phyloP scores from a whole-genome alignment of 441 rosid species.

The Populus hybrid region DNA sequence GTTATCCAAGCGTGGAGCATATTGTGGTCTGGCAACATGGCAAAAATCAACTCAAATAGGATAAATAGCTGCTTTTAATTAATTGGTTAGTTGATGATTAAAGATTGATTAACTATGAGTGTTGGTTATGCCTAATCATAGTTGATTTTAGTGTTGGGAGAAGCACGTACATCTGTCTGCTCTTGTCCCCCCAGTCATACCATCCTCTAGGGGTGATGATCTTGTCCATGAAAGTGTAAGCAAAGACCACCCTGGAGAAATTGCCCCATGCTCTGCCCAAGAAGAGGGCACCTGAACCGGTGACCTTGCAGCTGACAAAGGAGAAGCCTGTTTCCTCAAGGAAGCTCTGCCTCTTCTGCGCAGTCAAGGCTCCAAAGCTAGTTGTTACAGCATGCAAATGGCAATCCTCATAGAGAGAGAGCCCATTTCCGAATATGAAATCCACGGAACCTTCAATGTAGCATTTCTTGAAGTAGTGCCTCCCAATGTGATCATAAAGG shows the following conservation, averaged over 20 bases:
- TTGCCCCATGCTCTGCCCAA: conserved; percentile 70
- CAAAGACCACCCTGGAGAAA: conserved; percentile 55
- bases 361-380: conserved; percentile 51
- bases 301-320: conserved; percentile 54
- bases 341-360: conserved; percentile 51
- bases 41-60: not conserved
- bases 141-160: not conserved
- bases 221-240: conserved; percentile 51
- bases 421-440: conserved; percentile 44
- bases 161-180: conserved; percentile 37
- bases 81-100: not conserved
- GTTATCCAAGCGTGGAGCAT: not conserved
- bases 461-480: conserved; percentile 50
- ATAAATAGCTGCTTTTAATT: not conserved
- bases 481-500: conserved; percentile 45
- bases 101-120: not conserved
- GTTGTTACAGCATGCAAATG: conserved; percentile 48
- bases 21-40: not conserved
- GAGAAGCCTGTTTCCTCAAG: conserved; percentile 61
- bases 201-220: conserved; percentile 47
- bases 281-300: conserved; percentile 54
- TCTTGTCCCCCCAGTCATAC: conserved; percentile 50
- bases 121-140: not conserved
- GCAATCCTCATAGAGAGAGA: conserved; percentile 36
- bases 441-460: conserved; percentile 55